Percentiles rank a stretch among this genome's conserved stretches.
phyloP scores from a whole-genome alignment of 805 yeast species.

The Barnettozyma sucrosica region DNA sequence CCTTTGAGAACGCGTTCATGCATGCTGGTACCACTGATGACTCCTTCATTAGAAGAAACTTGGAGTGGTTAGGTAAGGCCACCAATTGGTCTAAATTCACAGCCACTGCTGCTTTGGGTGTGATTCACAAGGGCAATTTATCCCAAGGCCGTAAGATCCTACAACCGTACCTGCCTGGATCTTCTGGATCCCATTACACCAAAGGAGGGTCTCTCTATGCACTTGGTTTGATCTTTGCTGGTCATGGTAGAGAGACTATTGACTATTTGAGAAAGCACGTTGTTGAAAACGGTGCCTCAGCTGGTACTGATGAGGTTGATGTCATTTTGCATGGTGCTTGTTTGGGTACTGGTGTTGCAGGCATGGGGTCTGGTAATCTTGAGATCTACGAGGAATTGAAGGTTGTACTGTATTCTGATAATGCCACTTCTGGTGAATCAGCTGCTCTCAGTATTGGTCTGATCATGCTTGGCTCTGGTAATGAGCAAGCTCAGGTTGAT shows the following conservation, averaged over 20 bases:
- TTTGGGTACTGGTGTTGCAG: slow-evolving; percentile 93
- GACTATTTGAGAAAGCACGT: slow-evolving; percentile 71
- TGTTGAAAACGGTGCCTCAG: slow-evolving; percentile 54
- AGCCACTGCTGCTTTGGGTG: slow-evolving; percentile 97
- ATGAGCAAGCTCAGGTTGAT: slow-evolving; percentile 60
- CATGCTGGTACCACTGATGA: slow-evolving; percentile 97
- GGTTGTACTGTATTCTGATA: slow-evolving; percentile 79
- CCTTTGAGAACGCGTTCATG: slow-evolving; percentile 90
- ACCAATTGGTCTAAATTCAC: slow-evolving; percentile 97
- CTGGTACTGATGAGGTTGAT: slow-evolving; percentile 67
- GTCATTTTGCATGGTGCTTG: slow-evolving; percentile 93
- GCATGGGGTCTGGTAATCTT: slow-evolving; percentile 81
- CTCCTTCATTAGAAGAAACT: slow-evolving; percentile 79
- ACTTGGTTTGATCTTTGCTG: slow-evolving; percentile 89
- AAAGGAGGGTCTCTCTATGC: slow-evolving; percentile 96
- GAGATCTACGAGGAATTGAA: slow-evolving; percentile 75
- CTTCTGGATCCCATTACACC: slow-evolving; percentile 74
- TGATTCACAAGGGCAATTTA: slow-evolving; percentile 90
- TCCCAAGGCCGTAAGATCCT: slow-evolving; percentile 84
- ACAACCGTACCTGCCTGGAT: slow-evolving; percentile 87
- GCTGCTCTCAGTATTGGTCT: slow-evolving; percentile 96
- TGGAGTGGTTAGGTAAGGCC: slow-evolving; percentile 97
- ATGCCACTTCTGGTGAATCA: slow-evolving; percentile 93
- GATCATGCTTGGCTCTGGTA: slow-evolving; percentile 88
- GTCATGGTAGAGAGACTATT: slow-evolving; percentile 86